Percentiles rank a stretch among this genome's conserved stretches.
These are phyloP conservation scores for Botrytis deweyae DNA, from an alignment of 2,329 filamentous ascomycete species.

Conservation along the genomic window DNA sequence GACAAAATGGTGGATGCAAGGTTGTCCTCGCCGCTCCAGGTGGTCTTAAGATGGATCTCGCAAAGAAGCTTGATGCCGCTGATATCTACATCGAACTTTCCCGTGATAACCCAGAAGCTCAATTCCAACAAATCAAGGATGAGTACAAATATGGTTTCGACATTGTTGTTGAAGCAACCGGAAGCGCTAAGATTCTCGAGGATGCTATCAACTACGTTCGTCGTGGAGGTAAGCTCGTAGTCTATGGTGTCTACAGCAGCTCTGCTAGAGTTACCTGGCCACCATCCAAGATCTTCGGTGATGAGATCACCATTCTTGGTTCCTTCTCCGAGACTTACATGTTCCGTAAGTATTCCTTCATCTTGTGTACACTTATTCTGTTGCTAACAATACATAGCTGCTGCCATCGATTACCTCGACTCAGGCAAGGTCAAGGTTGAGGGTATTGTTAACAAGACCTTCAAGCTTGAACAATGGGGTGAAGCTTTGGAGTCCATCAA, in stretches of 20 bases:
- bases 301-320: conserved; percentile 71
- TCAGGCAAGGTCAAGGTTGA: conserved; percentile 60
- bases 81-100: conserved; percentile 55
- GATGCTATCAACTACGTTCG: conserved; percentile 70
- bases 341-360: conserved; percentile 51
- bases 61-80: conserved; percentile 55
- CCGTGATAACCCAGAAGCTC: conserved; percentile 53
- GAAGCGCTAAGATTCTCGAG: conserved; percentile 66
- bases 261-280: conserved; percentile 64
- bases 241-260: conserved; percentile 67
- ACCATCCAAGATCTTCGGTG: conserved; percentile 66
- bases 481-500: conserved; percentile 68
- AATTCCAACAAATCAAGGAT: conserved; percentile 61
- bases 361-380: neutral
- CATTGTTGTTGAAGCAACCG: conserved; percentile 42
- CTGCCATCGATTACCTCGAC: conserved; percentile 56
- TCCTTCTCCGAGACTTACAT: conserved; percentile 74
- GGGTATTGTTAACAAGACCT: conserved; percentile 72
- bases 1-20: conserved; percentile 68
- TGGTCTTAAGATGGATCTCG: conserved; percentile 70
- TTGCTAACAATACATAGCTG: conserved; percentile 46
- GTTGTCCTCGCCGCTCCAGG: conserved; percentile 68
- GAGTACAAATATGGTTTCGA: conserved; percentile 73
- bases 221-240: conserved; percentile 63
- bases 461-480: conserved; percentile 70